These are phyloP conservation scores for Sporothrix euskadiensis DNA, from an alignment of 2,329 filamentous ascomycete species.

Conservation along the genomic window DNA sequence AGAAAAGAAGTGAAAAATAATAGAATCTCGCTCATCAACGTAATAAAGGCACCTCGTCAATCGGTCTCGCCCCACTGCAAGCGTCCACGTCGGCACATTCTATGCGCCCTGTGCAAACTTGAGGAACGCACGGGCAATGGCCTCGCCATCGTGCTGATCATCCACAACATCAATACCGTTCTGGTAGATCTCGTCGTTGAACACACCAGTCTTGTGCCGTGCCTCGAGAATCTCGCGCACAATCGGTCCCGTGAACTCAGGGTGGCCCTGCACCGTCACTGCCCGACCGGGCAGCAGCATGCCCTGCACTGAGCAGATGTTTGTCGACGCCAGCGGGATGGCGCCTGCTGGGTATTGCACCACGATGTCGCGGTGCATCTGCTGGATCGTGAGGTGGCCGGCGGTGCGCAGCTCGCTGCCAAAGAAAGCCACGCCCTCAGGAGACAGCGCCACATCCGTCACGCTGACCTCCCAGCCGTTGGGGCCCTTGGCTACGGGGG, in stretches of 20 bases:
- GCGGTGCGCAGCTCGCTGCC: slow-evolving; percentile 40
- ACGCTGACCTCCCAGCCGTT: slow-evolving; percentile 83
- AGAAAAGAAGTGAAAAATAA: background rate
- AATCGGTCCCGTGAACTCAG: slow-evolving; percentile 75
- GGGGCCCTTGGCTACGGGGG: slow-evolving; percentile 64
- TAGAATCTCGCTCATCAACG: background rate
- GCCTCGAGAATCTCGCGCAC: slow-evolving; percentile 66
- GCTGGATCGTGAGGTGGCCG: slow-evolving; percentile 63
- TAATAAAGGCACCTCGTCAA: background rate
- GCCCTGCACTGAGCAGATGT: slow-evolving; percentile 71
- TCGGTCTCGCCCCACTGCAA: background rate
- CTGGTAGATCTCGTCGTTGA: slow-evolving; percentile 66
- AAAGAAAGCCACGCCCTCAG: slow-evolving; percentile 71
- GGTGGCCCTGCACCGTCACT: slow-evolving; percentile 82
- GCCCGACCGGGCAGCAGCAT: slow-evolving; percentile 69
- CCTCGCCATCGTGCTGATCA: slow-evolving; percentile 75
- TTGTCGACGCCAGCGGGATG: slow-evolving; percentile 63
- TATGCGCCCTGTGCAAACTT: slow-evolving; percentile 66
- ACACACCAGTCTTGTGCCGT: slow-evolving; percentile 66
- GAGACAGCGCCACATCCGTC: slow-evolving; percentile 65
- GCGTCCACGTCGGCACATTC: background rate
- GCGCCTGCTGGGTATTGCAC: slow-evolving; percentile 62
- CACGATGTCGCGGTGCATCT: slow-evolving; percentile 85
- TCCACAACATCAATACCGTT: slow-evolving; percentile 67
- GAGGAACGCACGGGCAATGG: slow-evolving; percentile 71